These are phyloP conservation scores for Heterobasidion occidentale DNA, from an alignment of 1,284 basidiomycete genomes.

Conservation along the genomic window DNA sequence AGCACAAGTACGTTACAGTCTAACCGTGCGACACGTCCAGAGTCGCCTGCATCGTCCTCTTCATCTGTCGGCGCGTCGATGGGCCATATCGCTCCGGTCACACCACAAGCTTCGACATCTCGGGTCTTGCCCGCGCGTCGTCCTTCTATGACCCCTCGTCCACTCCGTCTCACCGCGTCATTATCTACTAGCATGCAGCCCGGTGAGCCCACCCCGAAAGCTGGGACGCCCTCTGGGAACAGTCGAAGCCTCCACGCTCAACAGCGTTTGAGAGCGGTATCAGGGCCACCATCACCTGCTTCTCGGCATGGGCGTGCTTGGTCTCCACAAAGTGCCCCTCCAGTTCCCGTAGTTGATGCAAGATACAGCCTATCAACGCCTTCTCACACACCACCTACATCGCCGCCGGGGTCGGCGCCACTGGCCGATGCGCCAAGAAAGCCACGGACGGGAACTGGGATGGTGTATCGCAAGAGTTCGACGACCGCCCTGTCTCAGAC, in stretches of 20 bases:
- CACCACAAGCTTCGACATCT: too few relatives aligned
- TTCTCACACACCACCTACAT: too few relatives aligned
- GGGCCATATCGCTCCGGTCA: too few relatives aligned
- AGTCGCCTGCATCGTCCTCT: too few relatives aligned
- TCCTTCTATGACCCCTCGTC: too few relatives aligned
- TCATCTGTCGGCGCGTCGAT: too few relatives aligned
- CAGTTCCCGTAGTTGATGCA: not conserved
- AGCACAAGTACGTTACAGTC: too few relatives aligned
- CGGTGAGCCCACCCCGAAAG: slow-evolving; percentile 21
- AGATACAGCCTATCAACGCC: not conserved
- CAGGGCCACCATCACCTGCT: slow-evolving; percentile 7
- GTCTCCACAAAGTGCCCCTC: not conserved
- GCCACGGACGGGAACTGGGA: slow-evolving; percentile 62
- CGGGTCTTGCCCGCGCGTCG: too few relatives aligned
- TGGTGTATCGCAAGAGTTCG: slow-evolving; percentile 46
- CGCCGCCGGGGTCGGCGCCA: not conserved
- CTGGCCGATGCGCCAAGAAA: slow-evolving; percentile 15
- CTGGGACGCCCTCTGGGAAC: slow-evolving; percentile 15
- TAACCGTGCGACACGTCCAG: too few relatives aligned
- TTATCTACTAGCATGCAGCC: slow-evolving; percentile 16
- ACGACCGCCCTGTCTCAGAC: slow-evolving; percentile 9
- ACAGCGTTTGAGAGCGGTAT: not conserved
- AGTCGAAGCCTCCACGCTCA: not conserved
- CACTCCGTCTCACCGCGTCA: slow-evolving; percentile 9
- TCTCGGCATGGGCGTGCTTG: slow-evolving; percentile 7